Conservation (phyloP, 352 stramenopile species). For the Pythium phragmiticola region DNA sequence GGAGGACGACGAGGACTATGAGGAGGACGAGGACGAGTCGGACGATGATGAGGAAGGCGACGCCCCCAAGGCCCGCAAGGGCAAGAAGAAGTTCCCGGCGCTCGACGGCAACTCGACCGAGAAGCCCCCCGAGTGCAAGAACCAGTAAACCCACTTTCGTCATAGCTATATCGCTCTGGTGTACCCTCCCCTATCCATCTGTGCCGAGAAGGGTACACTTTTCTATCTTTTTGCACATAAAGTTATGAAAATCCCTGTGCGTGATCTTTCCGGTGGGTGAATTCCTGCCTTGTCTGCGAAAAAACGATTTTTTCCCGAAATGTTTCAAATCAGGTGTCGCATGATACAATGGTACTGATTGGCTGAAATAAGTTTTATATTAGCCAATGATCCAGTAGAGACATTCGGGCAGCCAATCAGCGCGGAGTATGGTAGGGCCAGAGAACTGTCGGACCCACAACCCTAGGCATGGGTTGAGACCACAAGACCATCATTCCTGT, state of each 20-base stretch:
- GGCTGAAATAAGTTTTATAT: neutral
- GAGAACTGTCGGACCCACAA: neutral
- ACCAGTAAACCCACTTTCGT: constrained; percentile 58
- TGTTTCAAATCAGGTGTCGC: constrained; percentile 1
- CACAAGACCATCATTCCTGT: constrained; percentile 10
- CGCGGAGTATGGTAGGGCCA: too few species aligned
- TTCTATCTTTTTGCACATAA: constrained; percentile 32
- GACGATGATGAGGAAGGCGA: constrained; percentile 72
- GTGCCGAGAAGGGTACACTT: neutral
- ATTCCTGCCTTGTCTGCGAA: constrained; percentile 2
- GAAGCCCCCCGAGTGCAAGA: constrained; percentile 89
- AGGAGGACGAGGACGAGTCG: constrained; percentile 50
- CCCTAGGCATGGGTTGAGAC: neutral
- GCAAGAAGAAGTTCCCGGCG: constrained; percentile 79
- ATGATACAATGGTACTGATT: neutral
- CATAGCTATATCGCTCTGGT: neutral
- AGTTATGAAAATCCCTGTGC: constrained; percentile 26
- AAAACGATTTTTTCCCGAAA: constrained; percentile 4
- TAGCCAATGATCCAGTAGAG: neutral
- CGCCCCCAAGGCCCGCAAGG: constrained; percentile 41
- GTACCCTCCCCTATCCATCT: neutral
- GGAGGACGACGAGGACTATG: constrained; percentile 72
- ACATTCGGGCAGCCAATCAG: constrained; percentile 1
- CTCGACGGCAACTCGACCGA: constrained; percentile 72
- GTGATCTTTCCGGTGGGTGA: neutral